Percentiles rank a stretch among this genome's conserved stretches.
phyloP scores from a whole-genome alignment of 176 grass and related monocot genomes.

The Cenchrus purpureus region DNA sequence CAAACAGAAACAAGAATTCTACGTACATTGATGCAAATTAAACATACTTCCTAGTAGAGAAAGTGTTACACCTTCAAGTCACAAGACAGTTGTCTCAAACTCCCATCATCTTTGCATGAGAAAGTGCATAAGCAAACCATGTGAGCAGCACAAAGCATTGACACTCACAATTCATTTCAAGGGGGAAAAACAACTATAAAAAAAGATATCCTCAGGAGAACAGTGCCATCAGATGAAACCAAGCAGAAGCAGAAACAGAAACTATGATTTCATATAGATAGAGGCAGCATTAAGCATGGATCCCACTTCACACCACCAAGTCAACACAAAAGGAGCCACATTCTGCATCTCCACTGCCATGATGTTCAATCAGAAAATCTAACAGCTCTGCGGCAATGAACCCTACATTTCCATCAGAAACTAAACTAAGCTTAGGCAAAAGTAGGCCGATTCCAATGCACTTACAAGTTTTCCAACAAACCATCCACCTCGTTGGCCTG shows the following conservation, averaged over 20 bases:
- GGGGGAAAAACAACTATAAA: background rate
- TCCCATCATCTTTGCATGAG: background rate
- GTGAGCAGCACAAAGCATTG: background rate
- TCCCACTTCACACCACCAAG: slow-evolving; percentile 24
- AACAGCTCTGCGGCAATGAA: background rate
- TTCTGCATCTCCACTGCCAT: background rate
- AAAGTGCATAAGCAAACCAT: background rate
- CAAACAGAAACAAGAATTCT: background rate
- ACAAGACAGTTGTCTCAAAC: slow-evolving; percentile 19
- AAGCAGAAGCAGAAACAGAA: background rate
- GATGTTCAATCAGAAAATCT: background rate
- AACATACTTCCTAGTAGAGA: background rate
- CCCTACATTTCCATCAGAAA: slow-evolving; percentile 30
- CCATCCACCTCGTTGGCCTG: slow-evolving; percentile 31
- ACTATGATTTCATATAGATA: background rate
- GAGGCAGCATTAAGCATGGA: background rate
- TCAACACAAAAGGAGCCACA: slow-evolving; percentile 38
- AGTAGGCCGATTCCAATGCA: background rate
- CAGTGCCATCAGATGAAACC: background rate
- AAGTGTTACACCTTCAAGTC: slow-evolving; percentile 18
- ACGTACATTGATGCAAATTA: background rate
- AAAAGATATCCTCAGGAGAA: background rate
- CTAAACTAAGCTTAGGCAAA: slow-evolving; percentile 25
- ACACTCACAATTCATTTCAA: background rate
- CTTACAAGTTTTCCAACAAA: background rate